Percentiles rank a stretch among this genome's conserved stretches.
Evolutionary conservation across 805 yeast species (phyloP).

Genomic region (Candida rishiriensis): DNA sequence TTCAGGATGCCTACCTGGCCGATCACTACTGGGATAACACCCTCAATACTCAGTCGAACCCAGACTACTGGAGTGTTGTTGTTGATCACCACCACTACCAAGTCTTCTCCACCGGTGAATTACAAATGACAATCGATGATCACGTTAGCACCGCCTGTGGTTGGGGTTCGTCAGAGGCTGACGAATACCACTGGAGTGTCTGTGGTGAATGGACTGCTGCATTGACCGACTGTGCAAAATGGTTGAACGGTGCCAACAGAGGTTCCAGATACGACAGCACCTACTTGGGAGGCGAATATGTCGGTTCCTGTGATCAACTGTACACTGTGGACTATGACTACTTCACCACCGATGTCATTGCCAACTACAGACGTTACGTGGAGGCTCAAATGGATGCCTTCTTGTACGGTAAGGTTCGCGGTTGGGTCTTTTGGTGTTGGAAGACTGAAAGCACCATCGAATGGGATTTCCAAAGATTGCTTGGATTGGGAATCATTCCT

Average conservation of each 20-base stretch:
- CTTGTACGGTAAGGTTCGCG: constrained; percentile 46
- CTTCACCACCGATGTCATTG: constrained; percentile 59
- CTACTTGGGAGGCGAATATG: constrained; percentile 32
- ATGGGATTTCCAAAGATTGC: constrained; percentile 75
- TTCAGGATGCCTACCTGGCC: constrained; percentile 76
- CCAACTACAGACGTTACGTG: constrained; percentile 59
- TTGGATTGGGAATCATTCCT: constrained; percentile 64
- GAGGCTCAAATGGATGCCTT: constrained; percentile 92
- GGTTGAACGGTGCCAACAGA: constrained; percentile 83
- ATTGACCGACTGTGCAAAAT: constrained; percentile 81
- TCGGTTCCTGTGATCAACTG: constrained; percentile 61
- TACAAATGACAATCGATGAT: constrained; percentile 53
- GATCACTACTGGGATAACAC: constrained; percentile 60
- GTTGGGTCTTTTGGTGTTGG: constrained; percentile 95
- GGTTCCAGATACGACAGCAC: constrained; percentile 80
- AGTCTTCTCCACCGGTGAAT: constrained; percentile 65
- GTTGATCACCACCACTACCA: constrained; percentile 91
- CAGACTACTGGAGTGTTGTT: constrained; percentile 51
- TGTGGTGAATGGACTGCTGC: constrained; percentile 93
- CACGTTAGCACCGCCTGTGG: constrained; percentile 58
- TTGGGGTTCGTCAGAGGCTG: constrained; percentile 32
- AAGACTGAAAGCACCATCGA: constrained; percentile 80
- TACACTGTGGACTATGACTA: constrained; percentile 35
- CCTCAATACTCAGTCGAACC: constrained; percentile 35
- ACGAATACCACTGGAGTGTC: constrained; percentile 67